These are phyloP conservation scores for Penstemon eatonii DNA, from an alignment of 257 asterid genomes.

Conservation along the genomic window DNA sequence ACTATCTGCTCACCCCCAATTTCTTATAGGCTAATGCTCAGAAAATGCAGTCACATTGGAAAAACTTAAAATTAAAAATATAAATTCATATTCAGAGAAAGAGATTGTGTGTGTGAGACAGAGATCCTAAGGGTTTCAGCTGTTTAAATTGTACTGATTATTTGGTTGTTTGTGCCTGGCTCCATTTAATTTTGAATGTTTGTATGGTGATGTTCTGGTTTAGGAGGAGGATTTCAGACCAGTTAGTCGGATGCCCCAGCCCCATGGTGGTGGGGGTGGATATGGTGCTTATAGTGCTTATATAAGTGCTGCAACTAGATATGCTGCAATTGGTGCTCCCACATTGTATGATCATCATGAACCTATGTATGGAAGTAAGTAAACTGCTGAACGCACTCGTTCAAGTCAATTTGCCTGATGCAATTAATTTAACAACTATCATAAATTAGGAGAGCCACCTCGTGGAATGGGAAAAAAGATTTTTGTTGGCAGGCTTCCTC, in stretches of 20 bases:
- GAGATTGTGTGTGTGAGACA: too few species aligned
- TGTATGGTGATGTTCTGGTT: not conserved
- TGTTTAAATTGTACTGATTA: not conserved
- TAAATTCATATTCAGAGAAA: not conserved
- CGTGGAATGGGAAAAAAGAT: slow-evolving; percentile 96
- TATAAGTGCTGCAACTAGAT: slow-evolving; percentile 90
- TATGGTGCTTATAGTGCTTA: slow-evolving; percentile 98
- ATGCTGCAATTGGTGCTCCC: slow-evolving; percentile 97
- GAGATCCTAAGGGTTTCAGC: not conserved
- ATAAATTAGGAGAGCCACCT: slow-evolving; percentile 55
- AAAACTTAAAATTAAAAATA: not conserved
- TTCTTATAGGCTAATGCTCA: not conserved
- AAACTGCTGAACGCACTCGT: slow-evolving; percentile 1
- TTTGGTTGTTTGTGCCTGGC: not conserved
- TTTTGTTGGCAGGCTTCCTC: slow-evolving; percentile 98
- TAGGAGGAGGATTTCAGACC: slow-evolving; percentile 93
- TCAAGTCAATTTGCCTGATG: slow-evolving; percentile 1
- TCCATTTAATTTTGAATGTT: not conserved
- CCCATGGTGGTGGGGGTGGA: slow-evolving; percentile 57
- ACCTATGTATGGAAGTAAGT: slow-evolving; percentile 88
- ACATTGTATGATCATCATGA: slow-evolving; percentile 81
- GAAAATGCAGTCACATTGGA: slow-evolving; percentile 3
- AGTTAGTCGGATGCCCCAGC: slow-evolving; percentile 56
- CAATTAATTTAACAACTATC: slow-evolving; percentile 23
- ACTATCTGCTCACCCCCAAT: not conserved